Base-by-base conservation (phyloP, 2,329 filamentous ascomycete species). In the Colletotrichum sansevieriae region DNA sequence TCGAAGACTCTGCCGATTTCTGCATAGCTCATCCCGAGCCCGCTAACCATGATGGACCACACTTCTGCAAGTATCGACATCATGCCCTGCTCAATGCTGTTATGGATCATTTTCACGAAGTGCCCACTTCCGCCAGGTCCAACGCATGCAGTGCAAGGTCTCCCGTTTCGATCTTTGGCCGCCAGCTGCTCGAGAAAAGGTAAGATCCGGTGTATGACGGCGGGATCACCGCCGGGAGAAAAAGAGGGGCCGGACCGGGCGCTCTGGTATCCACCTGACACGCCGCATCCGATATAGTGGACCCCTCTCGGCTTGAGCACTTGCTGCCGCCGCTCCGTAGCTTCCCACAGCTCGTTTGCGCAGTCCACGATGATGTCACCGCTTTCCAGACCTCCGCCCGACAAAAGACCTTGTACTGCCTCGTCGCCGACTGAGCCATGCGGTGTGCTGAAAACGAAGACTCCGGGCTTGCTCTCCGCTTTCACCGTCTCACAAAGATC, bases 91-190 rank as follows among this genome's bases (percentile, higher is more conserved):
- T 93, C 90, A 69, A 93, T 92, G 1, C 90, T 90, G 71, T 93
- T 92, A 75, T 93, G 91, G 4, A 92, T 84, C 90, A 92, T 93
- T 80, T 93, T 93, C 46, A 92, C 89, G 73, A 90, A 93, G 76
- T 93, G 90, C 0, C 91, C 91, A 1, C 87, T 84, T 1, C 90
- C 90, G 0, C 87, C 87, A 2, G 86, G 85, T 0, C 91, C 90
- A 54, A 90, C 83, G 29, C 84, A 82, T 0, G 80, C 85, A 0
- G 91, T 88, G 72, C 90, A 92, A 1, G 89, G 84, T 11, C 82
- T 84, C 1, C 87, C 88, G 4, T 86, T 80, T 41, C 80, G 79
- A 63, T 90, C 89, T 73, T 90, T 91, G 1, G 90, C 90, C 0
- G 90, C 86, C 52, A 91, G 84, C 46, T 82, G 85, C 70, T 86